Evolutionary conservation across 2,329 filamentous ascomycete species (phyloP), one percentile per base, ranked within the genome.

Genomic region (Aspergillus versicolor): DNA sequence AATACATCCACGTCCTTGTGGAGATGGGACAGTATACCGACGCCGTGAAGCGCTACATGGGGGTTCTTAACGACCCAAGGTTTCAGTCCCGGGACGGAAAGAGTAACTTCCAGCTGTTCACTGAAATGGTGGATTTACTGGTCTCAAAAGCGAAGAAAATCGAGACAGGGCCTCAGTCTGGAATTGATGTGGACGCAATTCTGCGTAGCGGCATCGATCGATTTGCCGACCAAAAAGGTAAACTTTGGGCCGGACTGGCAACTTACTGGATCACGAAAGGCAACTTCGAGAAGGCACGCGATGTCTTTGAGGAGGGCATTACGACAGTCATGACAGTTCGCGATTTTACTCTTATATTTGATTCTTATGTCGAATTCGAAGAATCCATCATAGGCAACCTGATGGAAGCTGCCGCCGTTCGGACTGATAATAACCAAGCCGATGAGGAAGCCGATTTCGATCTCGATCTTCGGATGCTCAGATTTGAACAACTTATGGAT

Each of bases 301-400:
- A 99, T 73, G 83, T 95, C 3, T 97, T 96, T 64, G 94, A 99
- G 75, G 92, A 97, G 74, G 95, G 91, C 44, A 91, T 97, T 63
- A 96, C 91, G 11, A 97, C 93, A 1, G 95, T 97, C 61, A 97
- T 97, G 93, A 99, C 94, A 2, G 92, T 99, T 44, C 88, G 94
- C 55, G 94, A 99, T 76, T 99, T 99, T 70, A 95, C 92, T 1
- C 84, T 97, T 54, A 88, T 97, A 45, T 99, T 99, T 67, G 94
- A 99, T 74, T 90, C 92, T 0, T 99, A 97, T 69, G 88, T 90
- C 32, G 94, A 99, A 74, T 97, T 97, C 61, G 94, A 99, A 73
- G 95, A 99, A 76, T 93, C 92, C 0, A 88, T 97, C 64, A 96
- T 97, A 62, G 88, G 90, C 13, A 88, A 88, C 47, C 81, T 97